Evolutionary conservation across 345 rosid genomes (phyloP), one percentile per base, ranked within the genome.

Genomic region (Odontarrhena argentea): DNA sequence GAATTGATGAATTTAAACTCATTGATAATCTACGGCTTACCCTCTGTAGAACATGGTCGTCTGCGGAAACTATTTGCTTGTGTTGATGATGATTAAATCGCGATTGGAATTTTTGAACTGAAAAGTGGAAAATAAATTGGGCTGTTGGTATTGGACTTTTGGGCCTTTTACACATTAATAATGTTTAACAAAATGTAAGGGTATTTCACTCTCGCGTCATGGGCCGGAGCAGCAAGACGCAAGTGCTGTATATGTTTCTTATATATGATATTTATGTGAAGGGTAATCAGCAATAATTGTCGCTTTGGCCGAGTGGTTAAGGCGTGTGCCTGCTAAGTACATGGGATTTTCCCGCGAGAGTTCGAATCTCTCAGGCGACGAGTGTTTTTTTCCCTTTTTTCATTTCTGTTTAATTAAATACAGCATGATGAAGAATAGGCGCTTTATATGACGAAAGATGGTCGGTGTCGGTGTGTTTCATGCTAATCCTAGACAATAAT

Each of bases 301-400:
- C 76, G 79, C 81, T 80, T 77, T 80, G 81, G 81, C 82, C 81
- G 85, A 77, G 82, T 77, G 84, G 86, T 81, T 83, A 83, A 80
- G 84, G 85, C 82, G 81, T 81, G 81, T 81, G 81, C 87, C 83
- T 79, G 85, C 83, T 78, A 83, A 78, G 89, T 81, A 80, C 83
- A 81, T 83, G 86, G 87, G 86, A 51, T 81, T 32, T 74, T 47
- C 85, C 87, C 85, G 84, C 87, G 86, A 81, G 91, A 81, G 86
- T 78, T 85, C 86, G 87, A 85, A 79, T 85, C 86, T 83, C 86
- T 83, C 84, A 81, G 90, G 22, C 22, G 22, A 18, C 22, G 22
- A 18, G 22, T 18, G 1, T 18, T 18, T 18, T 28, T 28, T 28
- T 28, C 32, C 32, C 5, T 28, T 28, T 28, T 1, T 28, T 3